Evolutionary conservation across 768 basidiomycete species (phyloP), one percentile per base, ranked within the genome.

Genomic region (Leucocoprinus leucothites): DNA sequence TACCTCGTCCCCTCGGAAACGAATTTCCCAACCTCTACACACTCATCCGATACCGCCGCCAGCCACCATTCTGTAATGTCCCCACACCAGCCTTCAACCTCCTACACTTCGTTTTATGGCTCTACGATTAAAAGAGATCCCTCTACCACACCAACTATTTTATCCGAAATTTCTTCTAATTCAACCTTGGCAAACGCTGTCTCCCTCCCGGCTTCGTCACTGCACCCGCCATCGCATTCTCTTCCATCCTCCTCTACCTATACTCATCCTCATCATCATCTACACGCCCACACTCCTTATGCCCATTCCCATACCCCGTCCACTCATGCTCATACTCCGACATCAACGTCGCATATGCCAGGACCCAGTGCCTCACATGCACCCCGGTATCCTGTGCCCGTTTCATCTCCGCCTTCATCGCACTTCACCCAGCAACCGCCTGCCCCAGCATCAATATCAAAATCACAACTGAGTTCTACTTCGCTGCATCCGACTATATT

Each of bases 401-500:
- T 11, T 31, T 31, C 31, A 31, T 31, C 31, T 31, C 31, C 31
- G 31, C 11, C 31, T 11, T 5, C 5, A 11, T 5, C 31, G 31
- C 31, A 31, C 11, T 31, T 31, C 31, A 31, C 11, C 5, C 31
- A 31, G 11, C 31, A 5, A 5, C 6, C 31, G 5, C 31, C 31
- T 5, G 6, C 31, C 11, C 31, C 31, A 31, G 31, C 31, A 31
- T 11, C 31, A 31, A 31, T 31, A 5, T 31, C 31, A 31, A 5
- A 5, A 5, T 31, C 31, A 31, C 31, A 11, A 11, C 31, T 11
- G 5, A 5, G 11, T 5, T 31, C 31, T 31, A 31, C 31, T 31
- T 31, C 31, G 6, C 69, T 81, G 57, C 81, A 84, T 60, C 76
- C 80, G 2, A 74, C 74, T 14, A 79, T 87, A 57, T 75, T 76